Base-by-base conservation (phyloP, 495 filamentous ascomycete genomes). In the Jackrogersella multiformis region DNA sequence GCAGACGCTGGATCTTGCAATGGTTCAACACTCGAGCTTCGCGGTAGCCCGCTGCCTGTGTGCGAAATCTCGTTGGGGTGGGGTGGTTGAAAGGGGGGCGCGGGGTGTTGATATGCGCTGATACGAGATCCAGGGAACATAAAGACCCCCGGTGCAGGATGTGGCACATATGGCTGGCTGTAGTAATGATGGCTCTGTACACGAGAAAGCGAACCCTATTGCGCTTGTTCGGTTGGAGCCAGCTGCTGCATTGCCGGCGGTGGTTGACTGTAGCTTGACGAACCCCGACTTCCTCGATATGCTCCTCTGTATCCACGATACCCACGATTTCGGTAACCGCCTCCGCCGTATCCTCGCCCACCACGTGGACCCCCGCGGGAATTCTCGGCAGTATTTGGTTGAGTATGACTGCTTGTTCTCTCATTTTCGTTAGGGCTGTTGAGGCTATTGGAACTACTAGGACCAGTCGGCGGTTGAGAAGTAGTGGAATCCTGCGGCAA, bases 301-400 rank as follows among this genome's bases (percentile, higher is more conserved):
- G 67, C 67, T 61, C 73, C 56, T 51, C 73, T 49, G 1, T 20
- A 44, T 4, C 67, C 67, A 12, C 70, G 58, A 52, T 66, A 64
- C 0, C 70, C 66, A 60, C 73, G 70, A 8, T 59, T 64, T 39
- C 70, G 58, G 20, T 52, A 72, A 7, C 56, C 57, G 10, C 56
- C 57, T 45, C 69, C 67, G n/a, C 66, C 58, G 28, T 70, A 68
- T 28, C 68, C 74, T 36, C 73, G 57, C 1, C 69, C 71, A 18
- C 73, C 71, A 28, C 72, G 73, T 49, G 53, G 58, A 20, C 41
- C 30, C 1, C 71, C 69, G 16, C 74, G 73, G 41, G 54, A 24
- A 53, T 57, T 51, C n/a, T 58, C 61, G 2, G 38, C 0, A 24
- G 12, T 4, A 18, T 13, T 34, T 10, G 28, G 66, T 15, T 52